phyloP scores from a whole-genome alignment of 495 filamentous ascomycete genomes.

The Aspergillus coremiiformis region DNA sequence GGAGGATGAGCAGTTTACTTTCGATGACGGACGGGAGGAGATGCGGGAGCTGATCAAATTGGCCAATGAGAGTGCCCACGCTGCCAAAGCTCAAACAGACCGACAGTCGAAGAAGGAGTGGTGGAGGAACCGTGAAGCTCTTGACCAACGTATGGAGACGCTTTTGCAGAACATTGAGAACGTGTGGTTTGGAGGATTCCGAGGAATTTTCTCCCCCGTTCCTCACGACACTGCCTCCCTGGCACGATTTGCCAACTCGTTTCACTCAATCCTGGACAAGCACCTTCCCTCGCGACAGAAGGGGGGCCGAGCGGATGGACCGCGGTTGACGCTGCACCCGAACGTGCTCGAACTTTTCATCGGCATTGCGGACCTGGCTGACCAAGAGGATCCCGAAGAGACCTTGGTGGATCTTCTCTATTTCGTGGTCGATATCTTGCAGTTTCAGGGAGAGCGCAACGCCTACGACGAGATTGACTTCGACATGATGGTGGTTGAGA shows the following conservation, averaged over 20 bases:
- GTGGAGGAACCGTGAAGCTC: conserved; percentile 77
- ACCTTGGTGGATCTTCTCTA: conserved; percentile 82
- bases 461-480: conserved; percentile 98
- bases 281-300: conserved; percentile 83
- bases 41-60: conserved; percentile 72
- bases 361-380: conserved; percentile 66
- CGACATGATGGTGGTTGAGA: conserved; percentile 80
- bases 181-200: conserved; percentile 92
- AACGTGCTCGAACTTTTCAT: conserved; percentile 82
- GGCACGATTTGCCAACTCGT: conserved; percentile 63
- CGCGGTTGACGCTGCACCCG: conserved; percentile 58
- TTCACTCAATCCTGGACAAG: conserved; percentile 76
- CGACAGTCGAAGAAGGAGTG: conserved; percentile 65
- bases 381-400: conserved; percentile 72
- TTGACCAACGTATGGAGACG: conserved; percentile 70
- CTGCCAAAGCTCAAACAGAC: conserved; percentile 50
- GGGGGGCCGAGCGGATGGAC: conserved; percentile 40
- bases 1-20: conserved; percentile 75
- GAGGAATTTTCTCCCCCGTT: conserved; percentile 77
- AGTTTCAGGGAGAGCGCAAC: conserved; percentile 93
- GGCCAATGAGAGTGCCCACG: conserved; percentile 76
- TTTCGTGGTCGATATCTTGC: conserved; percentile 91
- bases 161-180: conserved; percentile 80
- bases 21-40: conserved; percentile 66
- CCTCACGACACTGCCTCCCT: conserved; percentile 52